Conservation (phyloP, 345 rosid species). For the Boechera divaricarpa region DNA sequence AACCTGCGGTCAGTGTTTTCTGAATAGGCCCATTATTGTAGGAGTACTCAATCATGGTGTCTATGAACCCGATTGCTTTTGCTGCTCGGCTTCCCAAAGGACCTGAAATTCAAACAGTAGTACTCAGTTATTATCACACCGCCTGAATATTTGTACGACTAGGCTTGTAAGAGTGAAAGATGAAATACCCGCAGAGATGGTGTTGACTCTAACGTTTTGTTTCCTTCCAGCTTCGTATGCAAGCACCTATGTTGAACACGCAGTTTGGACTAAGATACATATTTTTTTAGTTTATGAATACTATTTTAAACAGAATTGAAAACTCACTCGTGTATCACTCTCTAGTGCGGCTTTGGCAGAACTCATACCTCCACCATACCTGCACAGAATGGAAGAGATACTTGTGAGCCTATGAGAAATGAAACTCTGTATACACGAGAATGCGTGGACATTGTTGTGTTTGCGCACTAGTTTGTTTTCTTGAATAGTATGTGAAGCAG, state of each 20-base stretch:
- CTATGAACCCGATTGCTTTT: conserved; percentile 86
- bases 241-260: conserved; percentile 58
- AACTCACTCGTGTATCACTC: conserved; percentile 83
- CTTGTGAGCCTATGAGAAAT: conserved; percentile 16
- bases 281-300: not conserved
- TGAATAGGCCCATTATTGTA: conserved; percentile 81
- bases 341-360: conserved; percentile 98
- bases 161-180: conserved; percentile 1
- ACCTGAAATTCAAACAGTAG: conserved; percentile 49
- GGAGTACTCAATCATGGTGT: conserved; percentile 86
- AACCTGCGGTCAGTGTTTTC: conserved; percentile 90
- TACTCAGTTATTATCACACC: not conserved
- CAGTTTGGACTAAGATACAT: conserved; percentile 6
- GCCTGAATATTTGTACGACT: not conserved
- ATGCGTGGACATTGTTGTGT: not conserved
- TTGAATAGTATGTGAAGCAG: not conserved
- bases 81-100: conserved; percentile 90
- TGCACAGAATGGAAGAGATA: conserved; percentile 40
- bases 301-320: not conserved
- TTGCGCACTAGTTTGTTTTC: not conserved
- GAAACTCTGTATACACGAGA: not conserved
- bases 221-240: conserved; percentile 95
- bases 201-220: conserved; percentile 79
- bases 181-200: conserved; percentile 80
- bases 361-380: conserved; percentile 99